A percentile compares a stretch with the other conserved stretches of the same genome.
Evolutionary conservation across 2,329 filamentous ascomycete species (phyloP).

Genomic region (Elsinoe australis): DNA sequence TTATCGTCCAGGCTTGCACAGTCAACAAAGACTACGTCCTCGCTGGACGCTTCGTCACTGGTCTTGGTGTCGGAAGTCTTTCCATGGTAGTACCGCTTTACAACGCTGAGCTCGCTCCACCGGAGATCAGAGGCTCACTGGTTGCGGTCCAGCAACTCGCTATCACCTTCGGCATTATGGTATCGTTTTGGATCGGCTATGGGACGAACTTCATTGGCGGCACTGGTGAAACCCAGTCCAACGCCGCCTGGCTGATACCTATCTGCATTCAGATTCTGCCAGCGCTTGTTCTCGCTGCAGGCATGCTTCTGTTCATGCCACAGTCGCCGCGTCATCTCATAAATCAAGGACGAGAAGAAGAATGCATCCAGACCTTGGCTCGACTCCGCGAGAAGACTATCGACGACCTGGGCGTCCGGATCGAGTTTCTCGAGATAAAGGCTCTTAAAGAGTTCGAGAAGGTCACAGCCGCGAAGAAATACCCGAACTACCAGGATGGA

Average conservation of each 20-base stretch:
- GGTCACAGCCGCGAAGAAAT: slow-evolving; percentile 21
- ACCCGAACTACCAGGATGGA: slow-evolving; percentile 35
- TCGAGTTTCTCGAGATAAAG: slow-evolving; percentile 29
- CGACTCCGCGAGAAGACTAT: slow-evolving; percentile 23
- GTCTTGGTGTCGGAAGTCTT: slow-evolving; percentile 24
- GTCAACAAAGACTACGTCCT: slow-evolving; percentile 54
- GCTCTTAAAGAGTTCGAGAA: slow-evolving; percentile 26
- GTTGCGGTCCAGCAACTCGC: slow-evolving; percentile 50
- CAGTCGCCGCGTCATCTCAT: slow-evolving; percentile 27
- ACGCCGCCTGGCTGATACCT: slow-evolving; percentile 61
- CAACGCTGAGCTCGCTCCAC: slow-evolving; percentile 36
- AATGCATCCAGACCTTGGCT: slow-evolving; percentile 23
- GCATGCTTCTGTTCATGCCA: slow-evolving; percentile 55
- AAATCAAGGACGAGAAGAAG: slow-evolving; percentile 24
- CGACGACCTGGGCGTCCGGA: slow-evolving; percentile 23
- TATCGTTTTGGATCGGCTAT: slow-evolving; percentile 46
- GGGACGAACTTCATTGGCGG: slow-evolving; percentile 26
- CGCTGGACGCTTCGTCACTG: slow-evolving; percentile 63
- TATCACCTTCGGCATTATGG: slow-evolving; percentile 56
- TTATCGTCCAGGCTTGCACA: slow-evolving; percentile 59
- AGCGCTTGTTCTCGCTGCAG: slow-evolving; percentile 56
- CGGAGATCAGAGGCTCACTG: slow-evolving; percentile 30
- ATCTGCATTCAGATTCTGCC: slow-evolving; percentile 64
- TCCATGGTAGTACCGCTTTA: slow-evolving; percentile 57
- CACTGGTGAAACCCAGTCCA: slow-evolving; percentile 24